phyloP scores from a whole-genome alignment of 768 basidiomycete species.

The Gelatoporia subvermispora region DNA sequence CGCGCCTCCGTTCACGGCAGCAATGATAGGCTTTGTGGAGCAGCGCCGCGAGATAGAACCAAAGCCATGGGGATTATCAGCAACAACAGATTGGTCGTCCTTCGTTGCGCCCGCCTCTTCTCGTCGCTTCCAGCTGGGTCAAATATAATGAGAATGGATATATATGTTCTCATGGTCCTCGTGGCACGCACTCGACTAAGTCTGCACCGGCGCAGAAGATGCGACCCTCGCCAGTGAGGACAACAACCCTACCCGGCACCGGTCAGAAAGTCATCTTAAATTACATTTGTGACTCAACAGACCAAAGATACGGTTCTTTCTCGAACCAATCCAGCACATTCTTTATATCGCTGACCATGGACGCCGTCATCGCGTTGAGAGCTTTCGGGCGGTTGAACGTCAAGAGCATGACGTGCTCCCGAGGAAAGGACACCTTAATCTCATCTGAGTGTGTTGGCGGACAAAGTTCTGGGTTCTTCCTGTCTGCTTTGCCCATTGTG shows the following conservation, averaged over 20 bases:
- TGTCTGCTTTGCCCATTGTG: too few relatives aligned
- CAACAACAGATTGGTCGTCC: conserved; percentile 40
- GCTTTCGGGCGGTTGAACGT: conserved; percentile 63
- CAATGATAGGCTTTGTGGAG: conserved; percentile 66
- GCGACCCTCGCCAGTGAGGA: conserved; percentile 70
- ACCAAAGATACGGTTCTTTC: conserved; percentile 69
- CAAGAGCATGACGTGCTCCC: conserved; percentile 48
- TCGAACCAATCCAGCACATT: conserved; percentile 69
- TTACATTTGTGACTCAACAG: conserved; percentile 11
- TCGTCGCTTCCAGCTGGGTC: conserved; percentile 52
- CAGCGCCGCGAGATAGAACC: conserved; percentile 67
- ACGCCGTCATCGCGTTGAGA: conserved; percentile 71
- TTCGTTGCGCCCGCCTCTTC: conserved; percentile 37
- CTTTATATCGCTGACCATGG: conserved; percentile 49
- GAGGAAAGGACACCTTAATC: conserved; percentile 38
- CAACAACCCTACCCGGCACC: conserved; percentile 49
- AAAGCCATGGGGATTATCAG: conserved; percentile 52
- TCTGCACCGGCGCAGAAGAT: conserved; percentile 80
- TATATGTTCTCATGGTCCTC: not conserved
- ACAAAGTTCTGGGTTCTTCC: not conserved
- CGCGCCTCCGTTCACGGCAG: conserved; percentile 71
- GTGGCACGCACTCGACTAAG: conserved; percentile 54
- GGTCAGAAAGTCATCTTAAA: not conserved
- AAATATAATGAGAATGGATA: not conserved
- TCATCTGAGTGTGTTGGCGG: conserved; percentile 31